These are phyloP conservation scores for Cladosporium phlei DNA, from an alignment of 2,329 filamentous ascomycete genomes.

Conservation along the genomic window DNA sequence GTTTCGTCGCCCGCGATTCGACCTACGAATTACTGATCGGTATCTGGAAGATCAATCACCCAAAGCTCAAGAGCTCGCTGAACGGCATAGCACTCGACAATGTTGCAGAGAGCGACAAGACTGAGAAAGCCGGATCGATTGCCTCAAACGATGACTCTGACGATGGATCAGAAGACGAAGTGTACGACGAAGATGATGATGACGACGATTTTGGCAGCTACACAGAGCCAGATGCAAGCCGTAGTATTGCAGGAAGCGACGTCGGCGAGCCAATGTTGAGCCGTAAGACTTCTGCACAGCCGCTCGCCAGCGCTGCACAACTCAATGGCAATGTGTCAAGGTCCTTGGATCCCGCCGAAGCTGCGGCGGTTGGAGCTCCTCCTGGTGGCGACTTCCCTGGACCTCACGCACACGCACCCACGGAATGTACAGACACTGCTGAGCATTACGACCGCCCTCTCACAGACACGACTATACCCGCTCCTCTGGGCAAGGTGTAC, in stretches of 20 bases:
- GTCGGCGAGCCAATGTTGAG: conserved; percentile 45
- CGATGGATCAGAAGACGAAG: conserved; percentile 68
- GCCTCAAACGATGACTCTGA: conserved; percentile 45
- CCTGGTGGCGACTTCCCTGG: conserved; percentile 70
- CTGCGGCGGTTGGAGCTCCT: conserved; percentile 38
- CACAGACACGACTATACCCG: conserved; percentile 79
- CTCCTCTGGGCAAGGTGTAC: conserved; percentile 88
- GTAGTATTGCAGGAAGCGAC: conserved; percentile 53
- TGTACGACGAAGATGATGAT: conserved; percentile 75
- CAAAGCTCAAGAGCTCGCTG: conserved; percentile 81
- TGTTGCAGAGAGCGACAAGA: conserved; percentile 76
- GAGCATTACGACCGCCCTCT: conserved; percentile 80
- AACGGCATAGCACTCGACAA: conserved; percentile 82
- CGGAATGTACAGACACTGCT: conserved; percentile 74
- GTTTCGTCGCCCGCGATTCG: conserved; percentile 87
- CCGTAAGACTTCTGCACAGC: conserved; percentile 65
- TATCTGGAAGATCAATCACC: conserved; percentile 97
- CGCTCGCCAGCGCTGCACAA: conserved; percentile 35
- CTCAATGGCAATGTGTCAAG: conserved; percentile 33
- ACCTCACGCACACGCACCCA: conserved; percentile 72
- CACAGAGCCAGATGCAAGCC: conserved; percentile 47
- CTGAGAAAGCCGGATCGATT: conserved; percentile 70
- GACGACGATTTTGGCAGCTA: conserved; percentile 60
- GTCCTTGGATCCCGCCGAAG: conserved; percentile 31
- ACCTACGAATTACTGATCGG: conserved; percentile 97